A percentile compares a stretch with the other conserved stretches of the same genome.
These are phyloP conservation scores for Fusarium nematophilum DNA, from an alignment of 2,329 filamentous ascomycete species.

Conservation along the genomic window DNA sequence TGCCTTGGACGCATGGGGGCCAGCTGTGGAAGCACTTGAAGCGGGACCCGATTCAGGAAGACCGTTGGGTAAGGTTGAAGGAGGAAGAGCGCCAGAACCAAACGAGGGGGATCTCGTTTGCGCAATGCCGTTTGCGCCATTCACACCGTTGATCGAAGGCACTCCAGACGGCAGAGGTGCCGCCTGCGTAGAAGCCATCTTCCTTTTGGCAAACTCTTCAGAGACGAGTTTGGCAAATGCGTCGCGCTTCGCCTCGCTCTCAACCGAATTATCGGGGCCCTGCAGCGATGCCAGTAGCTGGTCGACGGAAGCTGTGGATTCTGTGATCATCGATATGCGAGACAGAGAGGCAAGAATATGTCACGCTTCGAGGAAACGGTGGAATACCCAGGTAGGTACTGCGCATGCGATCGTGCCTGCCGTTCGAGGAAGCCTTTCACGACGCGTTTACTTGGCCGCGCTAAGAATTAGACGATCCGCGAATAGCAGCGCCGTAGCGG, in stretches of 20 bases:
- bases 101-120: neutral
- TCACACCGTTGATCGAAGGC: conserved; percentile 14
- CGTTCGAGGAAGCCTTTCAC: conserved; percentile 1
- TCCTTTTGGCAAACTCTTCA: neutral
- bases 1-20: neutral
- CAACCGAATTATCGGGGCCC: neutral
- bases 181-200: conserved; percentile 21
- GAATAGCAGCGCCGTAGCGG: neutral
- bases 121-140: conserved; percentile 13
- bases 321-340: conserved; percentile 2
- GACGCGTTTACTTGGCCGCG: conserved; percentile 28
- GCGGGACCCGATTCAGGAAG: conserved; percentile 15
- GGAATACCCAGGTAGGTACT: too few relatives aligned
- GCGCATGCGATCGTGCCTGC: conserved; percentile 3
- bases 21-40: conserved; percentile 15
- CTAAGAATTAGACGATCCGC: neutral
- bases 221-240: conserved; percentile 5
- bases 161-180: neutral
- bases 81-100: conserved; percentile 19
- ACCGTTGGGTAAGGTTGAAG: conserved; percentile 14
- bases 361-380: too few relatives aligned
- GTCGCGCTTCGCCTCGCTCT: conserved; percentile 12
- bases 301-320: conserved; percentile 1
- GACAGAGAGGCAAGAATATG: too few relatives aligned
- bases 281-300: conserved; percentile 17